Evolutionary conservation across 345 rosid species (phyloP).

Genomic region (Eucalyptus cloeziana): DNA sequence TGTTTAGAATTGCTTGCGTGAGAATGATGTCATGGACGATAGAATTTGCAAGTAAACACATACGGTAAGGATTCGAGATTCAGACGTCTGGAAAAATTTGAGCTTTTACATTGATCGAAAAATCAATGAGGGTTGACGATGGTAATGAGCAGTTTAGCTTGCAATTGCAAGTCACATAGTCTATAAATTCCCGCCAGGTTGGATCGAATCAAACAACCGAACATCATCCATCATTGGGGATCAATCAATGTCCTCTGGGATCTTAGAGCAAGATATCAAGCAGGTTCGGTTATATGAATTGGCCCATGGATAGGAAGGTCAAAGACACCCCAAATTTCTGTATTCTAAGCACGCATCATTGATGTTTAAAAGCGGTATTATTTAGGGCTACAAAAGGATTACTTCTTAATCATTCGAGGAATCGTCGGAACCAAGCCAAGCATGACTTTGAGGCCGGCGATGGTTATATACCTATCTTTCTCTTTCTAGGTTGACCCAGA

Average conservation of each 20-base stretch:
- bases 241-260: not conserved
- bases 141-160: not conserved
- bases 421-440: not conserved
- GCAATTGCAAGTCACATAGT: not conserved
- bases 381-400: not conserved
- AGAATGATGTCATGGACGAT: not conserved
- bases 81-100: accelerated
- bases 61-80: not conserved
- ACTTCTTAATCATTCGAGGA: not conserved
- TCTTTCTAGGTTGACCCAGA: not conserved
- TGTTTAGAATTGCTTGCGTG: not conserved
- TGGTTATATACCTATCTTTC: not conserved
- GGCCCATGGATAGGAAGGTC: not conserved
- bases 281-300: not conserved
- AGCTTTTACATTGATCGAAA: not conserved
- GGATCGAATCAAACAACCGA: not conserved
- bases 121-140: not conserved
- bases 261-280: not conserved
- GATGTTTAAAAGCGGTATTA: not conserved
- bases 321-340: not conserved
- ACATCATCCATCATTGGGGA: not conserved
- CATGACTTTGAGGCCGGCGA: not conserved
- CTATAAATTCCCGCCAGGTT: not conserved
- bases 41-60: not conserved
- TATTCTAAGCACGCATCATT: not conserved